phyloP scores from a whole-genome alignment of 2,329 filamentous ascomycete species.

The Alternaria conjuncta region DNA sequence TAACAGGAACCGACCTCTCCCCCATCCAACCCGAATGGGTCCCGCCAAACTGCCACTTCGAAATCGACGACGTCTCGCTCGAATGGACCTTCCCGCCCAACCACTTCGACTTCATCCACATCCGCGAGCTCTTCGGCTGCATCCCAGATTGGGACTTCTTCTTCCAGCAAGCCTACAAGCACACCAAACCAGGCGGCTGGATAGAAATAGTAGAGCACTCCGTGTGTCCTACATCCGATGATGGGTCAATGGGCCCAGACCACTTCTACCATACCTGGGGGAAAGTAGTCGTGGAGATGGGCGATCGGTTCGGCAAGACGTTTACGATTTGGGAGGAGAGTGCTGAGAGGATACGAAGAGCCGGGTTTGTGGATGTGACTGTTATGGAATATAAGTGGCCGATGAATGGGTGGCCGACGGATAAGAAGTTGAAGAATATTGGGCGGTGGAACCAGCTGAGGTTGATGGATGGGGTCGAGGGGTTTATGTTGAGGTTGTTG shows the following conservation, averaged over 20 bases:
- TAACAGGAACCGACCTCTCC: conserved; percentile 56
- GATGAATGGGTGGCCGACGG: conserved; percentile 44
- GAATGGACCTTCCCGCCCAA: conserved; percentile 50
- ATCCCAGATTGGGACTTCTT: conserved; percentile 56
- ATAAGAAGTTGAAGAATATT: conserved; percentile 43
- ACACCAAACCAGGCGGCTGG: conserved; percentile 52
- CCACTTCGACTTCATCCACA: conserved; percentile 55
- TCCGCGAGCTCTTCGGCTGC: conserved; percentile 55
- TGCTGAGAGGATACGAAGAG: conserved; percentile 38
- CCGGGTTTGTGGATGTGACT: conserved; percentile 45
- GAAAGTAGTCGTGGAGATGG: conserved; percentile 42
- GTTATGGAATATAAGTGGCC: conserved; percentile 45
- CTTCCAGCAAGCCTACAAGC: conserved; percentile 43
- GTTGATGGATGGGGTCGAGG: conserved; percentile 47
- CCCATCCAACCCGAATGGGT: conserved; percentile 59
- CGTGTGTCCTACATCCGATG: conserved; percentile 49
- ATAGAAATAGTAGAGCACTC: conserved; percentile 54
- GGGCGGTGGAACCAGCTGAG: conserved; percentile 47
- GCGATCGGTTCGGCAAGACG: conserved; percentile 47
- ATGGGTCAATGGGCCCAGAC: conserved; percentile 48
- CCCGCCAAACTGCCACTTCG: conserved; percentile 55
- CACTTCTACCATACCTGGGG: conserved; percentile 48
- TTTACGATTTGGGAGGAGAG: conserved; percentile 46
- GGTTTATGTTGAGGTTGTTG: conserved; percentile 46
- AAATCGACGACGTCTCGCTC: conserved; percentile 55